Evolutionary conservation across 345 rosid genomes (phyloP).

Genomic region (Isatis tinctoria): DNA sequence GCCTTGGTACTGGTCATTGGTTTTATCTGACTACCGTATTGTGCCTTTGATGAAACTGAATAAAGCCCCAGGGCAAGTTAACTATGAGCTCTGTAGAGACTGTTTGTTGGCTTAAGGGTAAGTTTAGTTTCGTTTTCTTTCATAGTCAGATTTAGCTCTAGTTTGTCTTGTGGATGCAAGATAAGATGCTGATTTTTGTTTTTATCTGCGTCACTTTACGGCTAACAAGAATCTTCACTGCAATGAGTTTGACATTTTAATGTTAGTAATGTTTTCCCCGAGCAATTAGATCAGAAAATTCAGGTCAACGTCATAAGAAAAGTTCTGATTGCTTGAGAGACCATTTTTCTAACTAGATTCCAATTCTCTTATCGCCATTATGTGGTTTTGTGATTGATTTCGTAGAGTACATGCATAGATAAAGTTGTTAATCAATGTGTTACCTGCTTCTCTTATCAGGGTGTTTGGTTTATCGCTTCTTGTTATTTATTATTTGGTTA

Average conservation of each 20-base stretch:
- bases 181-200: background rate
- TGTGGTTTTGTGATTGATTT: background rate
- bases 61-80: constrained; percentile 50
- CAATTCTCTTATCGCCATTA: too few relatives aligned
- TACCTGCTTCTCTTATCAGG: constrained; percentile 47
- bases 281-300: too few relatives aligned
- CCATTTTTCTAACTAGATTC: too few relatives aligned
- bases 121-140: constrained; percentile 17
- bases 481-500: constrained; percentile 62
- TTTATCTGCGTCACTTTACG: background rate
- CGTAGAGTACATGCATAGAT: background rate
- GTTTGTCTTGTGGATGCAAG: background rate
- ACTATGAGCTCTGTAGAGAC: constrained; percentile 45
- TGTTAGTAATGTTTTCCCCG: background rate
- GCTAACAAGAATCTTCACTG: too few relatives aligned
- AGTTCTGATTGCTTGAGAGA: background rate
- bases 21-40: constrained; percentile 24
- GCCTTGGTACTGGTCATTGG: constrained; percentile 5
- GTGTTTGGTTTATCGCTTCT: constrained; percentile 44
- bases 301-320: background rate
- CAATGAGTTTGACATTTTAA: too few relatives aligned
- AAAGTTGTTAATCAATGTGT: constrained; percentile 20
- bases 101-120: constrained; percentile 44
- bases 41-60: constrained; percentile 38
- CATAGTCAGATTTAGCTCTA: background rate